Evolutionary conservation across 305 asterid genomes (phyloP), one percentile per base, ranked within the genome.

Genomic region (Lippia alba): DNA sequence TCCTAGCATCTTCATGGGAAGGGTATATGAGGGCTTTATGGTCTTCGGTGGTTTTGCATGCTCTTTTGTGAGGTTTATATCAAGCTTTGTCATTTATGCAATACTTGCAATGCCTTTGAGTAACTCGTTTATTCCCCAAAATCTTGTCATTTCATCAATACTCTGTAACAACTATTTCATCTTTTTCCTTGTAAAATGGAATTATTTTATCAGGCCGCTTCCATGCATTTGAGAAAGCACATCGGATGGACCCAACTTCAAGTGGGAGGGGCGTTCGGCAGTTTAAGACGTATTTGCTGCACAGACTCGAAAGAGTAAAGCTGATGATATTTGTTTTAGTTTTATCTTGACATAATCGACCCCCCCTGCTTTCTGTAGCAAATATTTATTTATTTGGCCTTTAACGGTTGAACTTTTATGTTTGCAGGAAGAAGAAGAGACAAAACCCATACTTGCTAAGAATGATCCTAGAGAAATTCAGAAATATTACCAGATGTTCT

Each of bases 191-290:
- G 67, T 24, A 24, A 24, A 24, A 12, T 56, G 24, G 12, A 49
- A 19, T 53, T 67, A 44, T 46, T 76, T 58, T 53, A 74, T 69
- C 74, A 95, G 99, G 99, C 72, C 98, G 97, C 72, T 92, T 90
- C 81, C 95, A 89, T 84, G 99, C 99, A 53, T 90, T 95, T 53
- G 98, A 95, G 85, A 95, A 86, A 82, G 96, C 98, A 74, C 98
- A 95, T 72, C 77, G 86, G 79, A 85, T 87, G 97, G 98, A 95
- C 75, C 87, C 83, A 33, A 84, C 79, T 56, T 95, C 99, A 77
- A 85, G 76, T 74, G 99, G 99, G 20, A 85, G 97, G 61, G 98
- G 99, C 66, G 96, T 92, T 83, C 94, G 97, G 39, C 99, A 95
- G 78, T 92, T 95, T 79, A 92, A 92, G 87, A 95, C 99, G 61